phyloP scores from a whole-genome alignment of 257 asterid genomes.

The Nicotiana otophora region DNA sequence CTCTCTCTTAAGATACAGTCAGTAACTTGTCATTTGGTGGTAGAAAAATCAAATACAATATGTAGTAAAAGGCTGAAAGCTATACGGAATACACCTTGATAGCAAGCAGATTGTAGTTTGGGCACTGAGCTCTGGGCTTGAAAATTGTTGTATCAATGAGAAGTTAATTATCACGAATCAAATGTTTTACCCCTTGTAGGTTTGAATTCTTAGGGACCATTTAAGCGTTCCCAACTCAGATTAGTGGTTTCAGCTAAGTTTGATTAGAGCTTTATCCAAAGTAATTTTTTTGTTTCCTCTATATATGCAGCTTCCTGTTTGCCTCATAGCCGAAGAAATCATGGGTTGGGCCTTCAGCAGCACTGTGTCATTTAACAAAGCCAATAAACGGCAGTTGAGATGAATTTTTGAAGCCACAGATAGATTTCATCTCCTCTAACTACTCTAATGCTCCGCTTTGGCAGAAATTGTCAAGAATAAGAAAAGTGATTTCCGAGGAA shows the following conservation, averaged over 20 bases:
- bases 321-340: background rate
- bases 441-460: background rate
- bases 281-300: background rate
- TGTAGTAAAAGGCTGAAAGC: background rate
- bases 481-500: background rate
- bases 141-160: constrained; percentile 1
- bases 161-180: background rate
- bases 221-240: background rate
- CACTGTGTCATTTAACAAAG: background rate
- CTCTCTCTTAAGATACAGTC: background rate
- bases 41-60: background rate
- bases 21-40: background rate
- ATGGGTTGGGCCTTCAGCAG: background rate
- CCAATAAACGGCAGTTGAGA: background rate
- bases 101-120: background rate
- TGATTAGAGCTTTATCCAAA: background rate
- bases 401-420: background rate
- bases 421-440: background rate
- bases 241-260: background rate
- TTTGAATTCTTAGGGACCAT: background rate
- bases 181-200: background rate
- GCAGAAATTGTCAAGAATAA: background rate
- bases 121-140: background rate
- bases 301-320: background rate
- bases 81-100: background rate